phyloP scores from a whole-genome alignment of 495 filamentous ascomycete species.

The Aspergillus hancockii region DNA sequence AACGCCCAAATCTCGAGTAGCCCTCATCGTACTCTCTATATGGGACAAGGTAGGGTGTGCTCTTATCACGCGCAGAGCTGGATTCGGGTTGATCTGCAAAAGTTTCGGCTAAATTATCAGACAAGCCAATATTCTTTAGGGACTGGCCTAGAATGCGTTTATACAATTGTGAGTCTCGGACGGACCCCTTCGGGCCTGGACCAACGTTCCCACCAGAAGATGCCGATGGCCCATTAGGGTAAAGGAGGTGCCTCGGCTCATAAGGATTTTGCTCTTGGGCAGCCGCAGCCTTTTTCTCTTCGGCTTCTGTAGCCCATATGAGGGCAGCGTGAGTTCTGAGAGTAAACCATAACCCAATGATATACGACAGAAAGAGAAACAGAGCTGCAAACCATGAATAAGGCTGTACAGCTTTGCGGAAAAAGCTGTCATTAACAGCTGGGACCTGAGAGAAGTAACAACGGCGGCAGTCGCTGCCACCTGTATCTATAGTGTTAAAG shows the following conservation, averaged over 20 bases:
- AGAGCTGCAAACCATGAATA: slow-evolving; percentile 87
- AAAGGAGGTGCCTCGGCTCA: slow-evolving; percentile 39
- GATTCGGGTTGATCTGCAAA: slow-evolving; percentile 39
- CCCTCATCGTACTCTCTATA: slow-evolving; percentile 23
- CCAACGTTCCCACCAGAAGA: slow-evolving; percentile 24
- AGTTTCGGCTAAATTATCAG: slow-evolving; percentile 47
- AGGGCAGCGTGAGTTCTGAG: slow-evolving; percentile 93
- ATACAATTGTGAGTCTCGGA: slow-evolving; percentile 86
- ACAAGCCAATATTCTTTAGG: slow-evolving; percentile 72
- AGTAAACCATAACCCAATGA: slow-evolving; percentile 95
- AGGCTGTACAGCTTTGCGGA: slow-evolving; percentile 82
- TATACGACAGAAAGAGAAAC: slow-evolving; percentile 87
- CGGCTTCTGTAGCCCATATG: slow-evolving; percentile 88
- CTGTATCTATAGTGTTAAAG: slow-evolving; percentile 44
- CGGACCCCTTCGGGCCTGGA: slow-evolving; percentile 36
- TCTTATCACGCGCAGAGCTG: slow-evolving; percentile 20
- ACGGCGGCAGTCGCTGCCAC: slow-evolving; percentile 73
- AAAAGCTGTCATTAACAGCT: slow-evolving; percentile 85
- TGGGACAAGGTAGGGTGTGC: slow-evolving; percentile 67
- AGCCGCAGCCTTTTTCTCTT: slow-evolving; percentile 73
- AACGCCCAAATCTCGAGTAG: slow-evolving; percentile 43
- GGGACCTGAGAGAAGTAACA: slow-evolving; percentile 93
- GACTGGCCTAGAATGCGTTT: slow-evolving; percentile 92
- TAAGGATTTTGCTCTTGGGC: slow-evolving; percentile 41
- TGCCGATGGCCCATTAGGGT: slow-evolving; percentile 33